Evolutionary conservation across 2,329 filamentous ascomycete genomes (phyloP).

Genomic region (Fusarium pseudocircinatum): DNA sequence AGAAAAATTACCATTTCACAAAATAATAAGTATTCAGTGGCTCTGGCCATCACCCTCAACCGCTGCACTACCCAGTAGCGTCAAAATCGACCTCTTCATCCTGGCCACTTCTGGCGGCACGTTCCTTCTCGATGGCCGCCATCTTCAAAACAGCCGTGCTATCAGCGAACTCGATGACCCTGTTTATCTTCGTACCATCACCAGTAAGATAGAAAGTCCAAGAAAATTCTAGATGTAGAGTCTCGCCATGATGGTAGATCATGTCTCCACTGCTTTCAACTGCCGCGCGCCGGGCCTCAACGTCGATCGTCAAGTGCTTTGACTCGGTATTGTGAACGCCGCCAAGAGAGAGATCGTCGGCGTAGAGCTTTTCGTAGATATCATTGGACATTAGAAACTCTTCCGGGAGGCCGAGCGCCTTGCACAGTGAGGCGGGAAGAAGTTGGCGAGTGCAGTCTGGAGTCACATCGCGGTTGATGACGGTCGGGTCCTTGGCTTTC

Average conservation of each 20-base stretch:
- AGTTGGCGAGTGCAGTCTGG: constrained; percentile 21
- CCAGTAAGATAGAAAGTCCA: constrained; percentile 17
- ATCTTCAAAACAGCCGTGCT: neutral
- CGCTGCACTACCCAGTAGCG: neutral
- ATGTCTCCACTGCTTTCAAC: constrained; percentile 11
- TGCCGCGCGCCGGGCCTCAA: constrained; percentile 9
- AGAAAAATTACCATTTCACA: too few relatives aligned
- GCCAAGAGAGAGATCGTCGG: constrained; percentile 15
- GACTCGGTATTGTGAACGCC: neutral
- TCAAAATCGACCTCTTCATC: neutral
- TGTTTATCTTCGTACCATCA: constrained; percentile 19
- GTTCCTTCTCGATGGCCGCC: neutral
- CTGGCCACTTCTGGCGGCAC: neutral
- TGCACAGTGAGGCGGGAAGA: constrained; percentile 12
- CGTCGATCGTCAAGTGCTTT: constrained; percentile 10
- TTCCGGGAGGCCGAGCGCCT: constrained; percentile 1
- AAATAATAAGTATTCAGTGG: neutral
- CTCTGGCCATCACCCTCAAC: neutral
- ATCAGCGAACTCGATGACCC: constrained; percentile 28
- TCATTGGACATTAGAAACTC: constrained; percentile 14
- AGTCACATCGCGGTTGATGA: constrained; percentile 27
- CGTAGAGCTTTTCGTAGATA: constrained; percentile 10
- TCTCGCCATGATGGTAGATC: constrained; percentile 15
- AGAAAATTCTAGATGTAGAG: neutral
- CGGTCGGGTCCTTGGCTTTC: neutral